Evolutionary conservation across 441 rosid genomes (phyloP).

Genomic region (Metrosideros polymorpha): DNA sequence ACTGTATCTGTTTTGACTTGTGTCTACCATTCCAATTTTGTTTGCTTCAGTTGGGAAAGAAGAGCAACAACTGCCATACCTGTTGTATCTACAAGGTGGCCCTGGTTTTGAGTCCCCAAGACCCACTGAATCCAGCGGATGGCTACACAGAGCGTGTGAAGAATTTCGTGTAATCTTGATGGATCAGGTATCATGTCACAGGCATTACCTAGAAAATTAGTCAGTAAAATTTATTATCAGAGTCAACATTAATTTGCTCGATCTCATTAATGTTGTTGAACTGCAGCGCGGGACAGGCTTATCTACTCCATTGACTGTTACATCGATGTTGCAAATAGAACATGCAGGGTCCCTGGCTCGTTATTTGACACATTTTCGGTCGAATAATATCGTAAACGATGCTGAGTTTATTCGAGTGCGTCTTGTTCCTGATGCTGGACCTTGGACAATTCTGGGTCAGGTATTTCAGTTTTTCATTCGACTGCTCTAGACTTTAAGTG

Average conservation of each 20-base stretch:
- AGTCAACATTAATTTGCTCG: background rate
- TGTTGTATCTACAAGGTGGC: conserved; percentile 80
- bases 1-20: background rate
- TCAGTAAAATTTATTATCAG: background rate
- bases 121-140: conserved; percentile 77
- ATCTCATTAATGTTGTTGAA: background rate
- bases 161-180: conserved; percentile 82
- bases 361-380: conserved; percentile 66
- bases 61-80: conserved; percentile 63
- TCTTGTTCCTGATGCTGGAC: conserved; percentile 72
- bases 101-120: conserved; percentile 86
- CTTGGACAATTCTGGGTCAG: conserved; percentile 91
- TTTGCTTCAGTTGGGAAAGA: conserved; percentile 64
- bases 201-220: background rate
- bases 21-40: background rate
- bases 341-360: conserved; percentile 51
- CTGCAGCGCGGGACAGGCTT: conserved; percentile 96
- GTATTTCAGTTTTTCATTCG: conserved; percentile 21
- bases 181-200: conserved; percentile 57
- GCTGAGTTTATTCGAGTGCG: conserved; percentile 74
- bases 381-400: conserved; percentile 79
- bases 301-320: conserved; percentile 70
- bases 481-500: background rate
- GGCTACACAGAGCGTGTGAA: conserved; percentile 78
- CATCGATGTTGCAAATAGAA: conserved; percentile 73